Evolutionary conservation across 129 eudicot genomes (phyloP).

Genomic region (Dittrichia graveolens): DNA sequence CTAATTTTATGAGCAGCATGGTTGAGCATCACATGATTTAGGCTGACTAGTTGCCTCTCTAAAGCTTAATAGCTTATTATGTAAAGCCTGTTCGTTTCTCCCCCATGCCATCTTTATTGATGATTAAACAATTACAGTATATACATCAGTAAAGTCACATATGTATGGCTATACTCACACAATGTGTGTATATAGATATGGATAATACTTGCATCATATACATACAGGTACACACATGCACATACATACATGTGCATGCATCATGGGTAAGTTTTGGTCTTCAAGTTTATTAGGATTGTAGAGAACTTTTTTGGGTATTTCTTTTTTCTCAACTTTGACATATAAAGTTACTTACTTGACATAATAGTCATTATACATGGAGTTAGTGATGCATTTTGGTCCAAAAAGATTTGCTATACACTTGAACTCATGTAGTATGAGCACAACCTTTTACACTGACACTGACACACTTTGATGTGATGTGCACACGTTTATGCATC

Average conservation of each 20-base stretch:
- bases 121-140: not conserved
- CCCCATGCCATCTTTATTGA: not conserved
- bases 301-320: not conserved
- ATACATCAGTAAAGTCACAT: not conserved
- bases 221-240: not conserved
- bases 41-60: not conserved
- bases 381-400: conserved; percentile 9
- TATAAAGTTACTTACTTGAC: conserved; percentile 1
- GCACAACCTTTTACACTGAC: not conserved
- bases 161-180: not conserved
- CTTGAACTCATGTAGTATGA: not conserved
- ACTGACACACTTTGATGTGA: not conserved
- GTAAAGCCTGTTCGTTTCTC: not conserved
- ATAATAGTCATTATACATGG: not conserved
- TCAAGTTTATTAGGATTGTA: not conserved
- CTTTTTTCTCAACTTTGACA: not conserved
- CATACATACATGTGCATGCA: not conserved
- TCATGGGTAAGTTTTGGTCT: not conserved
- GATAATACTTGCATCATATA: not conserved
- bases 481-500: not conserved
- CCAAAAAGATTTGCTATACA: not conserved
- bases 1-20: conserved; percentile 1
- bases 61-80: not conserved
- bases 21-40: not conserved
- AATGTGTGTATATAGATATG: not conserved